A percentile compares a stretch with the other conserved stretches of the same genome.
phyloP scores from a whole-genome alignment of 1,139 yeast species.

The Entelexis sorbosivorans region DNA sequence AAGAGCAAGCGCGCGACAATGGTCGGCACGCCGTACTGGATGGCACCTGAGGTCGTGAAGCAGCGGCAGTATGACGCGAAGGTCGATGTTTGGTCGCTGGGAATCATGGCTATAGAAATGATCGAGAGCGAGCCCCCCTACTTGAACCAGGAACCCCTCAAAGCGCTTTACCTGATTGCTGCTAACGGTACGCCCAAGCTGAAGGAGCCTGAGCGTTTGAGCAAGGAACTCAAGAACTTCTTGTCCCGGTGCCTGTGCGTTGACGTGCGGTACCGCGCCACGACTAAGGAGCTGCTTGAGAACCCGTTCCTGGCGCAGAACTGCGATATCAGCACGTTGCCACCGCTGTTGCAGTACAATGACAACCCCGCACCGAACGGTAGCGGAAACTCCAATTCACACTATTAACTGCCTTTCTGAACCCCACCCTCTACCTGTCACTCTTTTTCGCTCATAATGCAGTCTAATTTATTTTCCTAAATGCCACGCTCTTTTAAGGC shows the following conservation, averaged over 20 bases:
- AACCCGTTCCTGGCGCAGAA: constrained; percentile 72
- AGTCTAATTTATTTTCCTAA: neutral
- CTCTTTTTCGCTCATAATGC: neutral
- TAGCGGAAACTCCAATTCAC: neutral
- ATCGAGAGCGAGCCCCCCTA: constrained; percentile 98
- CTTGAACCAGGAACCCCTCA: constrained; percentile 86
- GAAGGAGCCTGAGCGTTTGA: constrained; percentile 71
- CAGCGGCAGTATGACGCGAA: constrained; percentile 94
- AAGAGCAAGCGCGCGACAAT: constrained; percentile 90
- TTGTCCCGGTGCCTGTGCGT: constrained; percentile 89
- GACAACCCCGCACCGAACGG: neutral
- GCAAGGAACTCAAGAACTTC: constrained; percentile 73
- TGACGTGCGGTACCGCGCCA: constrained; percentile 84
- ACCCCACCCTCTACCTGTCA: neutral
- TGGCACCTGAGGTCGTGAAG: constrained; percentile 98
- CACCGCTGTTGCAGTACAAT: constrained; percentile 45
- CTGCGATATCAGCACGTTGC: constrained; percentile 56
- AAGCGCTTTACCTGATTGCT: constrained; percentile 81
- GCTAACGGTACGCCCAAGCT: constrained; percentile 95
- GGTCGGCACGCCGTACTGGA: constrained; percentile 99
- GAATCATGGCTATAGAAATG: constrained; percentile 98
- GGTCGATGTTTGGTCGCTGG: constrained; percentile 96
- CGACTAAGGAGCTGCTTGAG: constrained; percentile 72
- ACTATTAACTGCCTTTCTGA: neutral
- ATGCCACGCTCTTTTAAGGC: neutral